Evolutionary conservation across 495 filamentous ascomycete genomes (phyloP), one percentile per base, ranked within the genome.

Genomic region (Clohesyomyces aquaticus): DNA sequence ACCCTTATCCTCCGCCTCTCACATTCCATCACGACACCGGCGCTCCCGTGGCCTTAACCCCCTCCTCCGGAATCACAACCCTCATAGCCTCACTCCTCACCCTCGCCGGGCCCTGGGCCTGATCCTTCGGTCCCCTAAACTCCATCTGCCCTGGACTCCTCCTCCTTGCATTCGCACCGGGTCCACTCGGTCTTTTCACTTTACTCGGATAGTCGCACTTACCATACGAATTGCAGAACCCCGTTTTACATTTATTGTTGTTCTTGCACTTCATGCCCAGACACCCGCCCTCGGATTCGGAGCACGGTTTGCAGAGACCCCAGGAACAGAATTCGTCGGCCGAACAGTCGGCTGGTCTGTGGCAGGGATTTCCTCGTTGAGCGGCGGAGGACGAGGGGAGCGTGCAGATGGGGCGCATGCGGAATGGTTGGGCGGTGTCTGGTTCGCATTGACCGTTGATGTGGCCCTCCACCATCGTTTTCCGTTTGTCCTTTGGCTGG

Each of bases 311-410:
- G 43, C 67, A 70, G 19, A 55, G 19, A 4, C 63, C 57, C 63
- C 63, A 66, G 49, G 53, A 51, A 38, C 67, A 70, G 54, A 43
- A 66, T 46, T 66, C 63, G 45, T 70, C 48, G 0, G 47, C 62
- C 21, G 52, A 26, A 32, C 67, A 70, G 46, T 70, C 46, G 3
- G 45, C n/a, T 14, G 67, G 43, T 1, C 49, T 63, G 14, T 47
- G 16, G 29, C 67, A 66, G 12, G 63, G 67, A 42, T 56, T 68
- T 45, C 66, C 48, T 3, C 53, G 58, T 19, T 29, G 10, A 29
- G 53, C 19, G 19, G 25, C 14, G 27, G 32, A 47, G 23, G 16
- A 23, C 12, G 25, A 42, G 3, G 10, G n/a, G 1, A 11, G 23
- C 14, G 32, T 38, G 50, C 61, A 63, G 52, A 57, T 23, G 18